Base-by-base conservation (phyloP, 208 protist genomes). In the Acanthamoeba royreba region DNA sequence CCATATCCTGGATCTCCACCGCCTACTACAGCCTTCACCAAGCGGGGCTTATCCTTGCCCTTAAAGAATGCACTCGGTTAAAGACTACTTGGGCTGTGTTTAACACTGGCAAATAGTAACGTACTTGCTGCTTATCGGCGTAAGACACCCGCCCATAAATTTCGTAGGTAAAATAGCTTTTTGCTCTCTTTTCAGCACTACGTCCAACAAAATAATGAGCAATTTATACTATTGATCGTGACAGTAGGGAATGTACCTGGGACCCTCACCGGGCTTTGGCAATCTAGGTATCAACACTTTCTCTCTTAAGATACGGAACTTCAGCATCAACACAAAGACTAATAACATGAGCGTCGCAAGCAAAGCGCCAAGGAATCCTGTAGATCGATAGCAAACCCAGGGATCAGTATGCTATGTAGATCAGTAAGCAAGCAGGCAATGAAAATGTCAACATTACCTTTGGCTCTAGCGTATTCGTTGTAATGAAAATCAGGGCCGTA, bases 1-100 rank as follows among this genome's bases (percentile, higher is more conserved):
- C 25, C 61, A 61, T 95, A 95, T 58, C 93, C 93, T 13, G 95
- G 93, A n/a, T 96, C 95, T 5, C 93, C 61, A 28, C 93, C 93
- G 8, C 33, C 19, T 5, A 94, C 93, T 9, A 58, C 47, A 0
- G 89, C 89, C 43, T 77, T 69, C 33, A 92, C 86, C 35, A 38
- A 11, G 22, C 55, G 52, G 72, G 61, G 61, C 43, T 28, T 35
- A n/a, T 47, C 72, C 72, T 74, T n/a, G 31, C 72, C 91, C 86
- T 61, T n/a, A n/a, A n/a, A n/a, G n/a, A n/a, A n/a, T n/a, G n/a
- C n/a, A n/a, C n/a, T n/a, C n/a, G n/a, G n/a, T n/a, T n/a, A n/a
- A n/a, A n/a, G n/a, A n/a, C n/a, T n/a, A n/a, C n/a, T n/a, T n/a
- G n/a, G n/a, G n/a, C n/a, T n/a, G n/a, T n/a, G n/a, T n/a, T n/a